These are phyloP conservation scores for Exophiala dermatitidis DNA, from an alignment of 2,329 filamentous ascomycete genomes.

Conservation along the genomic window DNA sequence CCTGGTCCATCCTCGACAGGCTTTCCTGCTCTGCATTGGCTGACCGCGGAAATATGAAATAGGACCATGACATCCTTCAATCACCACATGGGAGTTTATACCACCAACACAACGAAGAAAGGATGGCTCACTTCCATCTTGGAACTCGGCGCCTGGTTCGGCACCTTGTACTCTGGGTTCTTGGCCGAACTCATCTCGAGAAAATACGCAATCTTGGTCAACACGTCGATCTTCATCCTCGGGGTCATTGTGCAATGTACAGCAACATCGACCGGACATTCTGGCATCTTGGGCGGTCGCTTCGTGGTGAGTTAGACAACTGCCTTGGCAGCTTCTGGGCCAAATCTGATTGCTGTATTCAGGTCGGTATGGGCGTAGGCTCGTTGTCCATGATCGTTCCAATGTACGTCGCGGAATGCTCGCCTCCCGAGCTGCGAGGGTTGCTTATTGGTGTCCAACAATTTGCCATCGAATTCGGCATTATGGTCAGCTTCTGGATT, in stretches of 20 bases:
- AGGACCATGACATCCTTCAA: slow-evolving; percentile 29
- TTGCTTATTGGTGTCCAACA: slow-evolving; percentile 39
- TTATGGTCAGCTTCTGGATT: slow-evolving; percentile 40
- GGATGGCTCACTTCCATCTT: slow-evolving; percentile 37
- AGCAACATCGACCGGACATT: slow-evolving; percentile 30
- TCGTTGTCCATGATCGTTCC: slow-evolving; percentile 38
- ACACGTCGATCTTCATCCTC: slow-evolving; percentile 33
- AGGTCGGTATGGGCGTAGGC: slow-evolving; percentile 36
- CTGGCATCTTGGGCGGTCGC: slow-evolving; percentile 35
- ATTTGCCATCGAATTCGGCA: slow-evolving; percentile 40
- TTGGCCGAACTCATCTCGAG: slow-evolving; percentile 34
- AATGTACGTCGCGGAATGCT: slow-evolving; percentile 33
- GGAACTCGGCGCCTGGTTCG: slow-evolving; percentile 36
- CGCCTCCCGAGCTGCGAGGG: slow-evolving; percentile 39
- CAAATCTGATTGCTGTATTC: not conserved
- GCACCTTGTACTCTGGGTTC: slow-evolving; percentile 34
- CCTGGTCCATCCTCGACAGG: no score
- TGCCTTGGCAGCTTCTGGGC: no score
- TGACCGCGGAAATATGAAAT: not conserved
- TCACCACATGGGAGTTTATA: slow-evolving; percentile 21
- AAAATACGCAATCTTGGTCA: slow-evolving; percentile 32
- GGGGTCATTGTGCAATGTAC: slow-evolving; percentile 44
- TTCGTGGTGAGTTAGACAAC: slow-evolving; percentile 30
- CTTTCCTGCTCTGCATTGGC: no score
- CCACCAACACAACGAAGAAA: slow-evolving; percentile 28